phyloP scores from a whole-genome alignment of 2,329 filamentous ascomycete species.

The Stagonosporopsis chrysanthemi region DNA sequence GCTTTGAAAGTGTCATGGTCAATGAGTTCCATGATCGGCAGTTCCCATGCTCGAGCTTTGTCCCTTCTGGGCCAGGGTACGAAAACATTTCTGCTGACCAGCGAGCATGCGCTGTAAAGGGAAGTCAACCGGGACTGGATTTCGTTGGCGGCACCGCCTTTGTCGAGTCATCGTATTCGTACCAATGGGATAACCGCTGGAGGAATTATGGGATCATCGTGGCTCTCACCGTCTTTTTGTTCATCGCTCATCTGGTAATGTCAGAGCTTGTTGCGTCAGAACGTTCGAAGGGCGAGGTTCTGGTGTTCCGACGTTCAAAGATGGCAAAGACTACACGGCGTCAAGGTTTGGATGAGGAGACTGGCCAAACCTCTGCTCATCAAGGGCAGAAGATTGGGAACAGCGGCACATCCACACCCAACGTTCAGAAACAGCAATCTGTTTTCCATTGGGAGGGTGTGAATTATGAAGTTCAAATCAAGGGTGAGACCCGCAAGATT shows the following conservation, averaged over 20 bases:
- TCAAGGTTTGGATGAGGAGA: conserved; percentile 45
- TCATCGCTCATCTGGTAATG: conserved; percentile 66
- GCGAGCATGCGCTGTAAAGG: conserved; percentile 46
- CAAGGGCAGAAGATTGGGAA: conserved; percentile 38
- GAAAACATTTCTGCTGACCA: conserved; percentile 33
- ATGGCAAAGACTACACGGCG: conserved; percentile 43
- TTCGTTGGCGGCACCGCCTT: conserved; percentile 49
- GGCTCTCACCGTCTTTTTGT: conserved; percentile 68
- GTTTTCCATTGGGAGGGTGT: conserved; percentile 48
- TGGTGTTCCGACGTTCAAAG: conserved; percentile 64
- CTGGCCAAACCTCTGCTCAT: conserved; percentile 41
- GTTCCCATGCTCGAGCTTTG: conserved; percentile 41
- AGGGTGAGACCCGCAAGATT: conserved; percentile 55
- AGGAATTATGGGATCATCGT: conserved; percentile 71
- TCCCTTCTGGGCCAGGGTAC: conserved; percentile 51
- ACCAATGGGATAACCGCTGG: conserved; percentile 53
- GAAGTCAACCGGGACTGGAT: conserved; percentile 44
- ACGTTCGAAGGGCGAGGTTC: conserved; percentile 69
- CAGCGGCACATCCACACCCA: conserved; percentile 37
- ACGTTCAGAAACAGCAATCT: conserved; percentile 46
- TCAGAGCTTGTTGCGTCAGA: conserved; percentile 69
- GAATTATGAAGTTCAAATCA: conserved; percentile 37
- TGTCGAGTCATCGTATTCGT: conserved; percentile 35
- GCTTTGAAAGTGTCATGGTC: conserved; percentile 78
- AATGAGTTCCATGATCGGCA: conserved; percentile 64